phyloP scores from a whole-genome alignment of 2,329 filamentous ascomycete genomes.

The Leptographium radiaticola region DNA sequence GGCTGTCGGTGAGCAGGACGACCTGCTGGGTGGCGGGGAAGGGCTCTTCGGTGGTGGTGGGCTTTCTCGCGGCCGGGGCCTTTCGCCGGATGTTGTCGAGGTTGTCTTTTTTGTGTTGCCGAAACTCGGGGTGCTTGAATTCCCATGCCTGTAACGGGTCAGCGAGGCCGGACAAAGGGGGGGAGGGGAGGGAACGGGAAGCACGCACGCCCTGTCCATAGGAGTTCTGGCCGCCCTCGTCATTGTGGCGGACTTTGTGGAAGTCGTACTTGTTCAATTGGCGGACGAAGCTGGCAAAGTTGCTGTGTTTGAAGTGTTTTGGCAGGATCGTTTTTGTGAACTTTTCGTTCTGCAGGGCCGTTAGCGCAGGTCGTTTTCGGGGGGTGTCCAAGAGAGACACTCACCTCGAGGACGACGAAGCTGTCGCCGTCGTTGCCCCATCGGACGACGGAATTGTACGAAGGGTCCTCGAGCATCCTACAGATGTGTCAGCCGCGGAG shows the following conservation, averaged over 20 bases:
- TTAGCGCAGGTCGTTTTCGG: constrained; percentile 7
- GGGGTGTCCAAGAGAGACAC: too few species aligned
- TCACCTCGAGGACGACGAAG: constrained; percentile 92
- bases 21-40: constrained; percentile 77
- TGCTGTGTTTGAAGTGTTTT: constrained; percentile 98
- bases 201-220: constrained; percentile 62
- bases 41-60: constrained; percentile 47
- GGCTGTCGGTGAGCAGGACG: constrained; percentile 74
- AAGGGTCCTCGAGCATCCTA: constrained; percentile 93
- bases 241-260: constrained; percentile 90
- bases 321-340: constrained; percentile 95
- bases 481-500: constrained; percentile 15
- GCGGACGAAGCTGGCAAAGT: constrained; percentile 92
- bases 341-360: constrained; percentile 65
- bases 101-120: constrained; percentile 88
- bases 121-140: constrained; percentile 95
- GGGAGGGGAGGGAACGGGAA: constrained; percentile 8
- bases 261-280: constrained; percentile 98
- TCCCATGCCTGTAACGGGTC: constrained; percentile 59
- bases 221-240: constrained; percentile 68
- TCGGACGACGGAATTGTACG: constrained; percentile 82
- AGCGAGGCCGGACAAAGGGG: not conserved
- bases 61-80: constrained; percentile 79
- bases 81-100: constrained; percentile 94
- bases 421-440: constrained; percentile 94